Evolutionary conservation across 495 filamentous ascomycete genomes (phyloP), one percentile per base, ranked within the genome.

Genomic region (Symbiotaphrina buchneri): DNA sequence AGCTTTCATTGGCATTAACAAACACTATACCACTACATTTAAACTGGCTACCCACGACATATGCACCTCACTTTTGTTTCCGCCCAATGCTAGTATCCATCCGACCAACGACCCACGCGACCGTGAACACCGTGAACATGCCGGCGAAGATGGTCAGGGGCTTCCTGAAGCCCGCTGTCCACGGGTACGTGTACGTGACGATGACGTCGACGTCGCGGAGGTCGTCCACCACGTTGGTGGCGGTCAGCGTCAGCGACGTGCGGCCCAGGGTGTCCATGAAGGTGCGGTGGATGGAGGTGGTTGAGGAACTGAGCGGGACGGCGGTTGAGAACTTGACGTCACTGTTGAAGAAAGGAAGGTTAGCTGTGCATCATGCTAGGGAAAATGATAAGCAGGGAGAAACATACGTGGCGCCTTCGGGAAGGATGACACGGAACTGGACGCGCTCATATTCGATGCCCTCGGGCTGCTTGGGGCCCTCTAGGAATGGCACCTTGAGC

Each of bases 221-320:
- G 38, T 92, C 87, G 35, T 97, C 87, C 0, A 85, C 78, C 36
- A 97, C 53, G 44, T 87, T 91, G 29, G 71, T 61, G 17, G 80
- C 80, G 31, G 68, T 75, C 39, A 97, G 63, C 34, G 66, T 75
- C 28, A 97, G 61, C 2, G 73, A 67, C 17, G 82, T 82, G 18
- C 87, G 78, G 38, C 87, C 87, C 19, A 80, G 48, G 1, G 90
- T 97, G 52, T 97, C 87, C 62, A 97, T 74, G 52, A 81, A 97
- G 2, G 84, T 93, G 47, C 70, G 71, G 52, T 77, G 68, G 6
- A 67, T 55, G 32, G 59, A 63, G 25, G 74, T 63, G 5, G 65
- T 59, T 15, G 63, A 55, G 15, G 45, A 41, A 13, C 56, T 35
- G 3, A 71, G 23, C 1, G 74, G 74, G 22, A 80, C 51, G 14